A percentile compares a stretch with the other conserved stretches of the same genome.
These are phyloP conservation scores for Aspergillus sp. DNA, from an alignment of 2,329 filamentous ascomycete genomes.

Conservation along the genomic window DNA sequence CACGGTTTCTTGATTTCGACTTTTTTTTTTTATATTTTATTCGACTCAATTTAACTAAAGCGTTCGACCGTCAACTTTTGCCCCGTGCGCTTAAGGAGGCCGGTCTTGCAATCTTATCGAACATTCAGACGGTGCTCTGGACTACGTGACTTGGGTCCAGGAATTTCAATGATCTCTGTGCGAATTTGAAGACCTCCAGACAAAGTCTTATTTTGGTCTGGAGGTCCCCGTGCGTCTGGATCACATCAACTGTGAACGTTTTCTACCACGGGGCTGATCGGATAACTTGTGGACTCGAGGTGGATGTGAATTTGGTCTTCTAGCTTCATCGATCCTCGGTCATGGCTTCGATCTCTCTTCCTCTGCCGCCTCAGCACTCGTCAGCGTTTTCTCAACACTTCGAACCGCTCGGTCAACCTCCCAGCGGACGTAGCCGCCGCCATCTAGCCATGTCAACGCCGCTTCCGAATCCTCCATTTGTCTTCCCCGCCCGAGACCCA, in stretches of 20 bases:
- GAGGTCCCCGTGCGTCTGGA: slow-evolving; percentile 26
- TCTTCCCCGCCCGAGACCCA: slow-evolving; percentile 57
- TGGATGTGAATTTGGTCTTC: slow-evolving; percentile 5
- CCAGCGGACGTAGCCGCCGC: slow-evolving; percentile 23
- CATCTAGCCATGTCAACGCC: slow-evolving; percentile 30
- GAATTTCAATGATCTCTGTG: slow-evolving; percentile 21
- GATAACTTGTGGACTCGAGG: slow-evolving; percentile 3
- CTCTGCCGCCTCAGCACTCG: slow-evolving; percentile 28
- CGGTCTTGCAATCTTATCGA: slow-evolving; percentile 1
- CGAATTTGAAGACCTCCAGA: slow-evolving; percentile 28
- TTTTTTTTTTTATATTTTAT: not conserved
- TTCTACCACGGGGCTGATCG: slow-evolving; percentile 6
- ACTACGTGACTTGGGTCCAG: slow-evolving; percentile 2
- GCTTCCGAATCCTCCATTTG: slow-evolving; percentile 62
- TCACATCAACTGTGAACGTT: slow-evolving; percentile 14
- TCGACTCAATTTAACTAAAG: not conserved
- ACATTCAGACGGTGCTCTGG: slow-evolving; percentile 1
- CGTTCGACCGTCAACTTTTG: not conserved
- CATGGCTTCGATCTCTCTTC: slow-evolving; percentile 41
- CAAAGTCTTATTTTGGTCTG: slow-evolving; percentile 26
- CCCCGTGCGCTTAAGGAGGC: not conserved
- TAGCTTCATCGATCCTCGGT: slow-evolving; percentile 4
- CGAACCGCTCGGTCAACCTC: slow-evolving; percentile 20
- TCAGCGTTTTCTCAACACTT: slow-evolving; percentile 30
- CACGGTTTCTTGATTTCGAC: not conserved